These are phyloP conservation scores for Pseudopithomyces maydicus DNA, from an alignment of 2,329 filamentous ascomycete genomes.

Conservation along the genomic window DNA sequence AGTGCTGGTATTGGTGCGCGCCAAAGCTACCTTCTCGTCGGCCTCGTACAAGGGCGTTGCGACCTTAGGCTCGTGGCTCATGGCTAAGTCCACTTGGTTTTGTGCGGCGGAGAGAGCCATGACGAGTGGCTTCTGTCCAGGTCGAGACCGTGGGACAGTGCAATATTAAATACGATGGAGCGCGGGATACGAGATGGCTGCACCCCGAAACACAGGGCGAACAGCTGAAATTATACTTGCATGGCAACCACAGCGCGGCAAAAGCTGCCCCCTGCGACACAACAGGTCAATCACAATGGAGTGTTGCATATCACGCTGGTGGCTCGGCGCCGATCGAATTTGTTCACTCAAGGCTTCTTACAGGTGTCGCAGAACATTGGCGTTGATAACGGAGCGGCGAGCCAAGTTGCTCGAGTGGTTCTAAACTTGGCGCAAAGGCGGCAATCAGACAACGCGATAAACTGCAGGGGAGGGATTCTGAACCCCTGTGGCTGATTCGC, in stretches of 20 bases:
- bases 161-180: conserved; percentile 18
- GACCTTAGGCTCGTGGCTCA: conserved; percentile 41
- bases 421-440: conserved; percentile 27
- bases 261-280: conserved; percentile 1
- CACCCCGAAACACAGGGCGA: neutral
- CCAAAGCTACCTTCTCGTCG: conserved; percentile 38
- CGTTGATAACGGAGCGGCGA: conserved; percentile 26
- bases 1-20: conserved; percentile 22
- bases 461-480: neutral
- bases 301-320: conserved; percentile 25
- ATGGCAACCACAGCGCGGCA: conserved; percentile 6
- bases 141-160: conserved; percentile 11
- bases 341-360: conserved; percentile 5
- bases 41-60: conserved; percentile 38
- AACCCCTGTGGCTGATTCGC: neutral
- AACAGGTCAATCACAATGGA: conserved; percentile 29
- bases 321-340: conserved; percentile 21
- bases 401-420: conserved; percentile 32
- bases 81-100: conserved; percentile 41
- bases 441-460: conserved; percentile 18
- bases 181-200: conserved; percentile 10
- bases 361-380: conserved; percentile 14
- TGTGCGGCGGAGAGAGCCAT: conserved; percentile 40
- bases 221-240: conserved; percentile 11
- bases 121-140: conserved; percentile 14